These are phyloP conservation scores for Hippophae tibetana DNA, from an alignment of 306 rosid genomes.

Conservation along the genomic window DNA sequence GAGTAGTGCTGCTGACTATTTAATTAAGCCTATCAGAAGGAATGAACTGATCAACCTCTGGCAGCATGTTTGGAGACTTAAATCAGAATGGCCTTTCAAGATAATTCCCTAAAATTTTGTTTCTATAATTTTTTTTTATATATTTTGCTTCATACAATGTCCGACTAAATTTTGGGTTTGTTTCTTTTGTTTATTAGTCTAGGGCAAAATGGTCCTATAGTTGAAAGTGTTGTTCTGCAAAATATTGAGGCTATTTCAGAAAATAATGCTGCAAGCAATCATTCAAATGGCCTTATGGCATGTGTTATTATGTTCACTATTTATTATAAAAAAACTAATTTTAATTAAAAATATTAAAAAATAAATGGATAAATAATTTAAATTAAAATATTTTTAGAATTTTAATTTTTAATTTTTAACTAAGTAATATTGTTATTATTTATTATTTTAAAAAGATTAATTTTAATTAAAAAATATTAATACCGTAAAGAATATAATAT, in stretches of 20 bases:
- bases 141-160: neutral
- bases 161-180: conserved; percentile 7
- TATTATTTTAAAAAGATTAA: too few relatives aligned
- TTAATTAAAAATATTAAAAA: too few relatives aligned
- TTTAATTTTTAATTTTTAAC: too few relatives aligned
- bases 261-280: conserved; percentile 63
- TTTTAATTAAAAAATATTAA: too few relatives aligned
- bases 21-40: conserved; percentile 82
- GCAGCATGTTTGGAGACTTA: conserved; percentile 99
- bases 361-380: too few relatives aligned
- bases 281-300: conserved; percentile 36
- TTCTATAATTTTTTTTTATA: neutral
- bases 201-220: conserved; percentile 34
- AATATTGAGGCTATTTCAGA: conserved; percentile 70
- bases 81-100: conserved; percentile 42
- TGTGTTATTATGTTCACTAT: too few relatives aligned
- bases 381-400: too few relatives aligned
- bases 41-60: conserved; percentile 87
- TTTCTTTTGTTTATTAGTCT: conserved; percentile 37
- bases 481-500: too few relatives aligned
- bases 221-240: conserved; percentile 48
- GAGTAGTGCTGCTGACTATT: conserved; percentile 94
- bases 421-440: too few relatives aligned
- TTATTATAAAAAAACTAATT: too few relatives aligned
- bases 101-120: neutral